Evolutionary conservation across 352 stramenopile species (phyloP).

Genomic region (Phytophthora nicotianae): DNA sequence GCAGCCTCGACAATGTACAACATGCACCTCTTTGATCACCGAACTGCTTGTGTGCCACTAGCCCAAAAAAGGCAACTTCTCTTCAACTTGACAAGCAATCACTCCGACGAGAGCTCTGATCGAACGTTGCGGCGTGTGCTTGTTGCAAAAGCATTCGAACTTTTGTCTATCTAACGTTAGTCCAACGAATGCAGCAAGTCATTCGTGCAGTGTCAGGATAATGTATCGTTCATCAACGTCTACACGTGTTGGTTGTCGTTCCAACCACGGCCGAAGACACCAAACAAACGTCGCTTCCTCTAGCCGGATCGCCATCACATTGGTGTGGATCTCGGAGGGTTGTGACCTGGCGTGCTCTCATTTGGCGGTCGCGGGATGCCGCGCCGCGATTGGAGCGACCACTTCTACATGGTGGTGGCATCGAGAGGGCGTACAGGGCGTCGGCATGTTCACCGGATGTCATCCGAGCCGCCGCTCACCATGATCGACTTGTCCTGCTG

Average conservation of each 20-base stretch:
- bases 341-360: constrained; percentile 20
- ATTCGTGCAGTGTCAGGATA: background rate
- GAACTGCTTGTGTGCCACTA: constrained; percentile 1
- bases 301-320: constrained; percentile 5
- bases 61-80: constrained; percentile 18
- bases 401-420: constrained; percentile 19
- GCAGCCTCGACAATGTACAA: constrained; percentile 7
- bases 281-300: constrained; percentile 2
- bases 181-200: background rate
- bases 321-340: constrained; percentile 11
- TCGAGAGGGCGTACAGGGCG: constrained; percentile 1
- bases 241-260: background rate
- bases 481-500: constrained; percentile 23
- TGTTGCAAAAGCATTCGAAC: background rate
- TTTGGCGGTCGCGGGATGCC: constrained; percentile 11
- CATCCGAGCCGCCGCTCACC: constrained; percentile 6
- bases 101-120: constrained; percentile 13
- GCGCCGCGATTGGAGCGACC: constrained; percentile 9
- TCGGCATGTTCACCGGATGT: constrained; percentile 1
- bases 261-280: constrained; percentile 6
- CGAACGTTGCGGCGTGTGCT: constrained; percentile 13
- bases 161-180: no score
- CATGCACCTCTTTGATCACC: constrained; percentile 8
- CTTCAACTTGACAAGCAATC: background rate
- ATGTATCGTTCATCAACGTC: background rate